Evolutionary conservation across 768 basidiomycete species (phyloP), one percentile per base, ranked within the genome.

Genomic region (Gymnopilus dilepis): DNA sequence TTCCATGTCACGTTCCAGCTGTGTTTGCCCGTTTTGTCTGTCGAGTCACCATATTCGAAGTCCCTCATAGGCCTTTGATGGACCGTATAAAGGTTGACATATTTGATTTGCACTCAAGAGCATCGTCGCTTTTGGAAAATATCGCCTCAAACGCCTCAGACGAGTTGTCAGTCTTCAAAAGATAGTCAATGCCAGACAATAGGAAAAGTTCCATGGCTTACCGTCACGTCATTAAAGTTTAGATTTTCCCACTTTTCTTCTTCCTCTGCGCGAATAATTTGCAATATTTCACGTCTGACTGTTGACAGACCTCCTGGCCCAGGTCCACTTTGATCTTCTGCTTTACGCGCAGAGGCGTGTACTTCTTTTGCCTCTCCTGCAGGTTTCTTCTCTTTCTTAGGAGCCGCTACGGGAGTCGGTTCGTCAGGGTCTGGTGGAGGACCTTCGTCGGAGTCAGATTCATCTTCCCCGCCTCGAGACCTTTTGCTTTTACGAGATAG

Each of bases 361-460:
- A 93, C 86, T 72, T 94, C 92, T 67, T 83, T 89, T 15, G 84
- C 82, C 53, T 90, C 89, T n/a, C 75, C 81, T 0, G 73, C 57
- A 0, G 80, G 59, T 67, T 85, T 87, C 71, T 85, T 88, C 67
- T 89, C 90, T 74, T 87, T 90, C 64, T 82, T 86, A 1, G 74
- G 67, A 6, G 67, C 71, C 31, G 80, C 73, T 4, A 76, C 63
- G n/a, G 85, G 82, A 1, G 77, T 72, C 5, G 80, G 82, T 56
- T 92, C 91, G 64, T 93, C 91, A 13, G 91, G 91, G 69, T 94
- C 91, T 42, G 85, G 88, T 24, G 90, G 91, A 22, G 91, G 90
- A 0, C 87, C 91, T 56, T 91, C 89, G 58, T 92, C 91, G 6
- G 87, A 88, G 45, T 93, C 92, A 1, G 88, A 88, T 58, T 88